phyloP scores from a whole-genome alignment of 2,329 filamentous ascomycete species.

The Penicillium polonicum region DNA sequence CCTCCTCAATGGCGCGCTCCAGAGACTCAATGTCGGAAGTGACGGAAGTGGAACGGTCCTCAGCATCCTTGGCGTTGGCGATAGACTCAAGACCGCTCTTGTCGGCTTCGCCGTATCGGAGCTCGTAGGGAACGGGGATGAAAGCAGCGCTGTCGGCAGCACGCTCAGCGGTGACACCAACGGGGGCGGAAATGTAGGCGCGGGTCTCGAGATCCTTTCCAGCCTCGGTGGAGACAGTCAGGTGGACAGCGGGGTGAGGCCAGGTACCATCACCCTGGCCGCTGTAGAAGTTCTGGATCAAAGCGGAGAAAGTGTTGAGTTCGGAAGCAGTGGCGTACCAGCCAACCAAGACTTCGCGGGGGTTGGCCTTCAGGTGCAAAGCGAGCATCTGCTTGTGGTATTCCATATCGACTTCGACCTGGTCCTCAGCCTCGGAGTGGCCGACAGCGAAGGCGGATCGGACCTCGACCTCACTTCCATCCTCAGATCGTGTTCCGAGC shows the following conservation, averaged over 20 bases:
- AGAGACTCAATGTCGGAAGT: slow-evolving; percentile 87
- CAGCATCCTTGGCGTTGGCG: slow-evolving; percentile 73
- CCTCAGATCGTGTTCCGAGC: slow-evolving; percentile 88
- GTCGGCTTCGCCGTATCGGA: slow-evolving; percentile 80
- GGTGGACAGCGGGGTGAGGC: slow-evolving; percentile 94
- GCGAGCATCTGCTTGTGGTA: slow-evolving; percentile 99
- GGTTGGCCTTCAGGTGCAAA: slow-evolving; percentile 88
- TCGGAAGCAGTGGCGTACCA: slow-evolving; percentile 98
- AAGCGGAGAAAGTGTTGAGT: slow-evolving; percentile 95
- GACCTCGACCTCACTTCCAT: slow-evolving; percentile 95
- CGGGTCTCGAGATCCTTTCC: slow-evolving; percentile 85
- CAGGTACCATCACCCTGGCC: slow-evolving; percentile 95
- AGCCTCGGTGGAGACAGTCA: slow-evolving; percentile 88
- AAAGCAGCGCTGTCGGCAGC: slow-evolving; percentile 96
- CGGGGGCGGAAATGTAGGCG: slow-evolving; percentile 93
- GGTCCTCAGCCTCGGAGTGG: slow-evolving; percentile 96
- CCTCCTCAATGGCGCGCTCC: slow-evolving; percentile 81
- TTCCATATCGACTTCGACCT: slow-evolving; percentile 99
- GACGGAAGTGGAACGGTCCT: slow-evolving; percentile 70
- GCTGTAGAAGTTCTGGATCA: slow-evolving; percentile 99
- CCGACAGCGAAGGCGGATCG: slow-evolving; percentile 96
- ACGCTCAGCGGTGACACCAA: slow-evolving; percentile 91
- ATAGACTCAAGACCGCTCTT: slow-evolving; percentile 79
- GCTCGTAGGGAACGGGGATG: slow-evolving; percentile 93
- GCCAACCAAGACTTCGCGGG: slow-evolving; percentile 88